Percentiles rank a stretch among this genome's conserved stretches.
Conservation (phyloP, 2,329 filamentous ascomycete species). For the Rutstroemia sp. region DNA sequence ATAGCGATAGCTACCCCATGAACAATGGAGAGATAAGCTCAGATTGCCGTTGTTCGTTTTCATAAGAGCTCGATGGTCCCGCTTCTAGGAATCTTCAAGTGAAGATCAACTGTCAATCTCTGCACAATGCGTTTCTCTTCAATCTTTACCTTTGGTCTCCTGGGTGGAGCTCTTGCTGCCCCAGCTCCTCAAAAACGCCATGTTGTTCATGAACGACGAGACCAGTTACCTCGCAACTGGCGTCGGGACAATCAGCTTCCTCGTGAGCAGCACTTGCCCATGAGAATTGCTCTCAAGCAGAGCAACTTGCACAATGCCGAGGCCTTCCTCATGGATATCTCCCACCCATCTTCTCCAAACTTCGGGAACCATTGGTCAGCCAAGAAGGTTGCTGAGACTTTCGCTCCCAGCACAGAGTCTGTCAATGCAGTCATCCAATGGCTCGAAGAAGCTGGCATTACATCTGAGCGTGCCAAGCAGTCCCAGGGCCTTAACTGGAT, state of each 20-base stretch:
- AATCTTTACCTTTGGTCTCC: constrained; percentile 2
- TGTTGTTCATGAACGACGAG: constrained; percentile 15
- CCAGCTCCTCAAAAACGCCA: constrained; percentile 5
- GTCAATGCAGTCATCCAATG: constrained; percentile 38
- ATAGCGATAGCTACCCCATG: not conserved
- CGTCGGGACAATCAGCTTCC: constrained; percentile 5
- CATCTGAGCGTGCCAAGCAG: constrained; percentile 38
- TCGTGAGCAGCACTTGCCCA: constrained; percentile 11
- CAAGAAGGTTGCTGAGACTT: constrained; percentile 29
- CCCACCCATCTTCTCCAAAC: constrained; percentile 24
- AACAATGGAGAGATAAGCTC: constrained; percentile 5
- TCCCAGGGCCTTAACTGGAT: constrained; percentile 31
- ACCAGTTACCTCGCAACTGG: constrained; percentile 9
- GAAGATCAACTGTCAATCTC: not conserved
- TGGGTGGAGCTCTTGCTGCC: constrained; percentile 6
- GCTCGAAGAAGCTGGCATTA: constrained; percentile 46
- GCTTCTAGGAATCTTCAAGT: not conserved
- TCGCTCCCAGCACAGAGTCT: constrained; percentile 36
- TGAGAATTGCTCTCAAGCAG: constrained; percentile 37
- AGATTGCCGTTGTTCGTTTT: not conserved
- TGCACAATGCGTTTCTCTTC: constrained; percentile 8
- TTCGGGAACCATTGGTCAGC: constrained; percentile 9
- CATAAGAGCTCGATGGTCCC: constrained; percentile 4
- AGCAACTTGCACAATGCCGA: constrained; percentile 38
- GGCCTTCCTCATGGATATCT: constrained; percentile 35